A percentile compares a stretch with the other conserved stretches of the same genome.
Conservation (phyloP, 805 yeast genomes). For the Candida parachauliodes region DNA sequence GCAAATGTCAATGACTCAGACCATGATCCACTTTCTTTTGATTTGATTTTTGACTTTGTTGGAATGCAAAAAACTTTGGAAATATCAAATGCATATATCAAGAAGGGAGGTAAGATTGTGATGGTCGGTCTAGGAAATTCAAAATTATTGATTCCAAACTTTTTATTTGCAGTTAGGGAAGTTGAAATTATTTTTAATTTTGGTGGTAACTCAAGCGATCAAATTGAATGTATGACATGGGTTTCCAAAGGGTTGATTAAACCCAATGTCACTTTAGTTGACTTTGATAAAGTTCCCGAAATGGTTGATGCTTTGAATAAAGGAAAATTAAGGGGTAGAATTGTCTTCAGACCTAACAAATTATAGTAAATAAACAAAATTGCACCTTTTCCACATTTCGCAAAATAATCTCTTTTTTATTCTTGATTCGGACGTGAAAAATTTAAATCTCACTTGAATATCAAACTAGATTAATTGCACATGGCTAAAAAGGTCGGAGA, state of each 20-base stretch:
- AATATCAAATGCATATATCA: slow-evolving; percentile 27
- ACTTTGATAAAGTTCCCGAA: slow-evolving; percentile 34
- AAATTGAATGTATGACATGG: slow-evolving; percentile 41
- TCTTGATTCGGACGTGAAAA: not conserved
- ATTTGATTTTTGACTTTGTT: slow-evolving; percentile 36
- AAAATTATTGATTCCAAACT: slow-evolving; percentile 27
- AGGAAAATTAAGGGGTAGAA: slow-evolving; percentile 41
- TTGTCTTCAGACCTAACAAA: slow-evolving; percentile 32
- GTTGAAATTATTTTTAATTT: slow-evolving; percentile 35
- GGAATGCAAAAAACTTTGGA: slow-evolving; percentile 31
- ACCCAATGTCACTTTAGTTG: slow-evolving; percentile 29
- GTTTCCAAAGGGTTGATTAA: slow-evolving; percentile 34
- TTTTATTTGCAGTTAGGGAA: slow-evolving; percentile 39
- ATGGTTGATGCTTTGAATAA: slow-evolving; percentile 29
- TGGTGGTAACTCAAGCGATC: slow-evolving; percentile 45
- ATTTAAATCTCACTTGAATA: not conserved
- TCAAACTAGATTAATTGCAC: too few relatives aligned
- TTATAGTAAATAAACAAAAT: slow-evolving; percentile 1
- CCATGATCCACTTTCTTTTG: slow-evolving; percentile 33
- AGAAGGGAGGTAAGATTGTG: slow-evolving; percentile 33
- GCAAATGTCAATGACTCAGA: slow-evolving; percentile 24
- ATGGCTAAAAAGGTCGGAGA: slow-evolving; percentile 52
- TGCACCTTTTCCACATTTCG: slow-evolving; percentile 4
- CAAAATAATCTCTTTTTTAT: slow-evolving; percentile 1
- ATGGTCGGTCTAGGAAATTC: slow-evolving; percentile 42